Evolutionary conservation across 352 stramenopile species (phyloP), one percentile per base, ranked within the genome.

Genomic region (Globisporangium cystogenes): DNA sequence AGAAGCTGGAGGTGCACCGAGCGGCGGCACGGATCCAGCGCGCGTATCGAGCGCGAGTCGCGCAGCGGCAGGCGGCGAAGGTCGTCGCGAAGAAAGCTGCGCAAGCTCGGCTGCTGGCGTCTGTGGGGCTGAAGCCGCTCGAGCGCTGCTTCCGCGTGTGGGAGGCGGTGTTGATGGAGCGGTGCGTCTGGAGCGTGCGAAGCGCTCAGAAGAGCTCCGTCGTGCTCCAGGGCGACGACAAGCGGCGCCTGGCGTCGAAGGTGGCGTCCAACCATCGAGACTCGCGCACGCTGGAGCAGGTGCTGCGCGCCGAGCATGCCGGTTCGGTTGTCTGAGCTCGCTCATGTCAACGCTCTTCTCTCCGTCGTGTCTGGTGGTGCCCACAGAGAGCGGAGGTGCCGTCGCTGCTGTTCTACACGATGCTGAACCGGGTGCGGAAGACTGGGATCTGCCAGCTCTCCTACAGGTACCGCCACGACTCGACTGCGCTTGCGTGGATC

Each of bases 371-470:
- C n/a, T n/a, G n/a, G n/a, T n/a, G n/a, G n/a, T n/a, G n/a, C n/a
- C n/a, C n/a, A 8, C 37, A 88, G 80, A 53, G 74, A 35, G 65
- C 75, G 0, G 62, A 84, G 48, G 68, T 91, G 18, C 74, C 81
- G 2, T 83, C 72, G 7, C 66, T 89, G 26, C 56, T 87, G 12
- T 91, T 88, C 53, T 91, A 82, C 53, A 85, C 77, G 21, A 12
- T 91, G 29, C 72, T 91, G 16, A 87, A 85, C 36, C 73, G 76
- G 16, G 76, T 86, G 24, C 81, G 81, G 5, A 67, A 78, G 54
- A 76, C 58, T 11, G 81, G 80, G 6, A 69, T 89, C 24, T 80
- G 81, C 23, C 81, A 89, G 43, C 67, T 89, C 37, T 78, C 77
- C 0, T 68, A 68, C 45, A 78, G 68, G 79, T 85, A 55, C 3